A percentile compares a stretch with the other conserved stretches of the same genome.
These are phyloP conservation scores for Talaromyces sp. DNA, from an alignment of 2,329 filamentous ascomycete species.

Conservation along the genomic window DNA sequence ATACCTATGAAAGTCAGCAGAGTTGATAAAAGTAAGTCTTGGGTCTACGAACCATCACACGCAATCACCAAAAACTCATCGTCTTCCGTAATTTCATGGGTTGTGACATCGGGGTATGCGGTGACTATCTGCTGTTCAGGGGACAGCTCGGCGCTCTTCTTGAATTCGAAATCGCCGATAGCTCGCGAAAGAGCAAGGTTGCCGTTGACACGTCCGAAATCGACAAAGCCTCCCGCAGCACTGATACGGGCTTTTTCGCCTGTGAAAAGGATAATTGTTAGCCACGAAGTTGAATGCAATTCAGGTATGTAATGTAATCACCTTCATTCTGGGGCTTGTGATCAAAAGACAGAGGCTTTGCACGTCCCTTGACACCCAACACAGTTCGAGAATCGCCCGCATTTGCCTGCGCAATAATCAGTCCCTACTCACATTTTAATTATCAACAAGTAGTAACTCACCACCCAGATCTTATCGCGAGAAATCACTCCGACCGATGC, in stretches of 20 bases:
- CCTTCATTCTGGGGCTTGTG: constrained; percentile 99
- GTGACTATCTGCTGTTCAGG: constrained; percentile 99
- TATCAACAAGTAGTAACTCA: constrained; percentile 52
- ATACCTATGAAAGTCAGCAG: constrained; percentile 63
- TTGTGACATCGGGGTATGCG: constrained; percentile 88
- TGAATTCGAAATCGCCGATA: constrained; percentile 99
- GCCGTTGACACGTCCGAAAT: constrained; percentile 97
- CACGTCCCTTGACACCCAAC: constrained; percentile 90
- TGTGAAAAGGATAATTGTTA: constrained; percentile 37
- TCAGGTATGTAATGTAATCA: constrained; percentile 34
- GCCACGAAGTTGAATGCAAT: background rate
- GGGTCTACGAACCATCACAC: constrained; percentile 70
- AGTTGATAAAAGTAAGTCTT: constrained; percentile 6
- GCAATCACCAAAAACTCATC: constrained; percentile 94
- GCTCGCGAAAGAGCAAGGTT: constrained; percentile 95
- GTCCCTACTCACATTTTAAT: background rate
- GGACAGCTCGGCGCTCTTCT: constrained; percentile 94
- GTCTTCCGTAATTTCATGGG: constrained; percentile 85
- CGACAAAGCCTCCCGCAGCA: constrained; percentile 93
- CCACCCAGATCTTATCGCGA: constrained; percentile 88
- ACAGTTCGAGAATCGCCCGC: constrained; percentile 95
- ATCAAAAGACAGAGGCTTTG: constrained; percentile 97
- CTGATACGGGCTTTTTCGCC: constrained; percentile 94
- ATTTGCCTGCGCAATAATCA: constrained; percentile 66
- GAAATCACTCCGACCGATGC: constrained; percentile 88